phyloP scores from a whole-genome alignment of 2,329 filamentous ascomycete genomes.

The Aureobasidium zeae region DNA sequence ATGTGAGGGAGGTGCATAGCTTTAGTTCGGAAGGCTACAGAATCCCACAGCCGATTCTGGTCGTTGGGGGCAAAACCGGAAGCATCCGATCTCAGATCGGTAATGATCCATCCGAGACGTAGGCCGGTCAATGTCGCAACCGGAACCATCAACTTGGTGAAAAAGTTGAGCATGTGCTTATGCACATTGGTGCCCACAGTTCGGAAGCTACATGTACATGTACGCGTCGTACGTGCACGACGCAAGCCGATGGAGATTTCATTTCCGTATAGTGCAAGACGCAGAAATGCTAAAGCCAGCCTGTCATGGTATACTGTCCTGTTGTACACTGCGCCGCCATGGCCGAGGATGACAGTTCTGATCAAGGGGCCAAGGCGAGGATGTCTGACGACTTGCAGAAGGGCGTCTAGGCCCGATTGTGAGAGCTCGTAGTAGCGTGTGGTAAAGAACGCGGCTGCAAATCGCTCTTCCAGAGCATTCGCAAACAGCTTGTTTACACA shows the following conservation, averaged over 20 bases:
- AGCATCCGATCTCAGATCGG: no score
- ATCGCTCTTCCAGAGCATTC: neutral
- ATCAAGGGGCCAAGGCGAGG: neutral
- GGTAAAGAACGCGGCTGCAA: neutral
- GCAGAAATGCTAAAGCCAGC: neutral
- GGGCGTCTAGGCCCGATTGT: neutral
- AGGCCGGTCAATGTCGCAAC: no score
- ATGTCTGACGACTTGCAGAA: neutral
- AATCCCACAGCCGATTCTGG: no score
- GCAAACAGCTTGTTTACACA: neutral
- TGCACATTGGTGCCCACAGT: no score
- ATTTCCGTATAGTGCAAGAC: neutral
- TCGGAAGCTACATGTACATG: no score
- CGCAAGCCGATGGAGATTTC: neutral
- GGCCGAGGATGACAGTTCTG: neutral
- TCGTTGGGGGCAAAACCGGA: no score
- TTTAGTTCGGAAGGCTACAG: no score
- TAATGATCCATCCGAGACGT: no score
- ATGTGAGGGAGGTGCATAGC: no score
- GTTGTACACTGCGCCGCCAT: neutral
- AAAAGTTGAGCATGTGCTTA: no score
- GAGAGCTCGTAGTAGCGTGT: neutral
- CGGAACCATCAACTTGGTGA: no score
- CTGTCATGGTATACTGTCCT: neutral
- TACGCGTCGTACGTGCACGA: neutral